Base-by-base conservation (phyloP, 2,329 filamentous ascomycete genomes). In the Xylaria multiplex region DNA sequence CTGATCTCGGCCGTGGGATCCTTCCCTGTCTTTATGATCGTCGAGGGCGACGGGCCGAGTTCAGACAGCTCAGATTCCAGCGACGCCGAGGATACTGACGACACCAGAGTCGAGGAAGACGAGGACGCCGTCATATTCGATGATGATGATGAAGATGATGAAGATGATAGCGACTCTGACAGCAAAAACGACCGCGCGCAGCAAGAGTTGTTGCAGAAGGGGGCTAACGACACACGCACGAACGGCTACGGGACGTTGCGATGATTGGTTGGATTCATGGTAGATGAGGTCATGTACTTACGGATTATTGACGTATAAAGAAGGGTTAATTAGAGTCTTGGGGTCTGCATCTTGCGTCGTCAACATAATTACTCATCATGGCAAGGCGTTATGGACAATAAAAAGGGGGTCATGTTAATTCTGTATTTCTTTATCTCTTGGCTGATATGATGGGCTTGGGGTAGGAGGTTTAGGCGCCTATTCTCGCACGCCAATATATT, bases 11-110 rank as follows among this genome's bases (percentile, higher is more conserved):
- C 86, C 0, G 54, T 93, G 1, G 91, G 91, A 19, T 88, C 88
- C 0, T 77, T 97, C 2, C 91, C 93, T 0, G 86, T 91, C 0
- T 92, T 89, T 77, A 91, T 89, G 80, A 85, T 96, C 0, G 85
- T 89, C 14, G 88, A 97, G 74, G 90, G 90, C 43, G 88, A 93
- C 8, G 92, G 92, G 82, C 93, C 78, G 77, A 82, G 14, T 79
- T 79, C 37, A 52, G 62, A 6, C 2, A 58, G 59, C 19, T 22
- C 57, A n/a, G 59, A 65, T 24, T 61, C 49, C 24, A 65, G 59
- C 32, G 59, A 59, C 30, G 48, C 65, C 11, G 64, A 78, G 70
- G 48, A 75, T 50, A 68, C 76, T 32, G 73, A 74, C 48, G 75
- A 79, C n/a, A 75, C 73, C 2, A 78, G 14, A 3, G 43, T 55